Evolutionary conservation across 2,329 filamentous ascomycete species (phyloP).

Genomic region (Davidsoniella australis): DNA sequence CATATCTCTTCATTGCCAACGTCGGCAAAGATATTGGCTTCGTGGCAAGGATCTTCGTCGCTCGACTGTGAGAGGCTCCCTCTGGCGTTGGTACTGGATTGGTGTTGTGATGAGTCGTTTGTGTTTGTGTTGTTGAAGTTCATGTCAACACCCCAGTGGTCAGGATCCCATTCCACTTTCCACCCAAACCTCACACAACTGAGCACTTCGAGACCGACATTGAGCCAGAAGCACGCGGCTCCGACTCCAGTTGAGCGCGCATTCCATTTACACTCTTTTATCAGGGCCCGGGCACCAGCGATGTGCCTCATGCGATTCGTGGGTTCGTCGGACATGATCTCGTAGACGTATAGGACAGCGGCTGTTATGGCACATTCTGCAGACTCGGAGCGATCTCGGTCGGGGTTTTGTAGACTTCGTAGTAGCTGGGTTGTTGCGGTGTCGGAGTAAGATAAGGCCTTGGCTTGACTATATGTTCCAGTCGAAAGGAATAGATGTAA

Average conservation of each 20-base stretch:
- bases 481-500: slow-evolving; percentile 59
- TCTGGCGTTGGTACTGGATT: too few species aligned
- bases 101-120: neutral
- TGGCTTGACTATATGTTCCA: slow-evolving; percentile 28
- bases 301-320: slow-evolving; percentile 79
- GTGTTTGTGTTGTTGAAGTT: slow-evolving; percentile 31
- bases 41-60: slow-evolving; percentile 21
- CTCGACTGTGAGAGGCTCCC: neutral
- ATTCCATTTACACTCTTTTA: slow-evolving; percentile 82
- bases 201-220: slow-evolving; percentile 78
- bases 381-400: slow-evolving; percentile 44
- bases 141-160: slow-evolving; percentile 77
- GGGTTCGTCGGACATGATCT: slow-evolving; percentile 73
- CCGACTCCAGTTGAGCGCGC: slow-evolving; percentile 63
- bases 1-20: slow-evolving; percentile 59
- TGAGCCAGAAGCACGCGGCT: slow-evolving; percentile 85
- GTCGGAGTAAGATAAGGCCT: slow-evolving; percentile 70
- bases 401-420: slow-evolving; percentile 62
- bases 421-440: slow-evolving; percentile 65
- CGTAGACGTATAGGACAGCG: slow-evolving; percentile 79
- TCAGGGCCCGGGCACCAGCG: slow-evolving; percentile 64
- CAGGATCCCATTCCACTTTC: slow-evolving; percentile 74
- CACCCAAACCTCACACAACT: slow-evolving; percentile 78
- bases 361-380: slow-evolving; percentile 75
- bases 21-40: neutral